Evolutionary conservation across 805 yeast genomes (phyloP).

Genomic region (Myxozyma geophila): DNA sequence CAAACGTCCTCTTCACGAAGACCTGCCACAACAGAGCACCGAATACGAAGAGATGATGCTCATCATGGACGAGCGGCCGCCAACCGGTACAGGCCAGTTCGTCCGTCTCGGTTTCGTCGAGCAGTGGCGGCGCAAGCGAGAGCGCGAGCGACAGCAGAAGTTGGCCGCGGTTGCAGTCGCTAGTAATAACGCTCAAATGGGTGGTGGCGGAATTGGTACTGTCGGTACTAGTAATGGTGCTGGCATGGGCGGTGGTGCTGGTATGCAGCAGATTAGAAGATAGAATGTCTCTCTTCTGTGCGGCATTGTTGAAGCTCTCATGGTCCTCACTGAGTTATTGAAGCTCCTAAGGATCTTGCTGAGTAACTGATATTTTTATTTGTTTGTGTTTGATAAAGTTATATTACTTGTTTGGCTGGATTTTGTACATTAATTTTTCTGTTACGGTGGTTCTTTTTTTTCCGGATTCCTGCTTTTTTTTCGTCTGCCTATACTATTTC

Average conservation of each 20-base stretch:
- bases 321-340: neutral
- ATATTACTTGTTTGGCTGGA: neutral
- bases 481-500: neutral
- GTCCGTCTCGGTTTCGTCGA: conserved; percentile 87
- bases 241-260: neutral
- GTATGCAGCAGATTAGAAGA: conserved; percentile 4
- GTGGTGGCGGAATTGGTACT: neutral
- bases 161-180: conserved; percentile 1
- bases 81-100: conserved; percentile 63
- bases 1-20: conserved; percentile 63
- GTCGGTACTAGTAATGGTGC: neutral
- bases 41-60: conserved; percentile 93
- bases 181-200: conserved; percentile 6
- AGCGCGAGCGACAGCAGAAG: conserved; percentile 44
- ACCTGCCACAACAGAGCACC: conserved; percentile 66
- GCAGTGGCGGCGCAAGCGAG: conserved; percentile 74
- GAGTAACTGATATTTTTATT: neutral
- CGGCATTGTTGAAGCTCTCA: neutral
- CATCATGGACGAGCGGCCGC: conserved; percentile 57
- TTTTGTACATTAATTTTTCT: neutral
- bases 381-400: neutral
- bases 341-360: too few species aligned
- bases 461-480: too few species aligned
- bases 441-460: neutral
- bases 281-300: neutral